Evolutionary conservation across 306 rosid genomes (phyloP).

Genomic region (Fragaria iinumae): DNA sequence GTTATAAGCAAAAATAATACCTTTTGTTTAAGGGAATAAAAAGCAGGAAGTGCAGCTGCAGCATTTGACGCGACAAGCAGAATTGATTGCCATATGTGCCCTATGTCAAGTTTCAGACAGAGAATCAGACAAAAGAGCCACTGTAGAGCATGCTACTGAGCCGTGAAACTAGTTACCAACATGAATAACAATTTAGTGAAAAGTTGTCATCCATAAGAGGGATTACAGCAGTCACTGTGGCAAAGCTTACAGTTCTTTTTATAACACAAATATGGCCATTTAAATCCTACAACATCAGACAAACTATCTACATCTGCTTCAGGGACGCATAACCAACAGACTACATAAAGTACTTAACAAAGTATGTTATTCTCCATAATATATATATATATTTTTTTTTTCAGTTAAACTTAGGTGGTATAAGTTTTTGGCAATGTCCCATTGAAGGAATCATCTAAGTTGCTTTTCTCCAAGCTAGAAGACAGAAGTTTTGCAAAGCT

Average conservation of each 20-base stretch:
- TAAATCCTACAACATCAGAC: background rate
- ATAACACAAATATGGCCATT: background rate
- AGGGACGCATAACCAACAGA: background rate
- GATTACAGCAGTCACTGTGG: background rate
- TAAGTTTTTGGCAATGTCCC: background rate
- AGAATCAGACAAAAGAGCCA: slow-evolving; percentile 1
- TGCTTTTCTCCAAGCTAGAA: background rate
- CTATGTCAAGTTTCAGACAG: slow-evolving; percentile 39
- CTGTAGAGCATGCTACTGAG: slow-evolving; percentile 1
- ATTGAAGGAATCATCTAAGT: background rate
- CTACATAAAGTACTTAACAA: background rate
- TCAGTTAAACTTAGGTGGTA: background rate
- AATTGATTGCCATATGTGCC: slow-evolving; percentile 75
- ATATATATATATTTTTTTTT: background rate
- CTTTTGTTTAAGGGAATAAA: slow-evolving; percentile 86
- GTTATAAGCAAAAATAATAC: slow-evolving; percentile 36
- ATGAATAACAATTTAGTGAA: background rate
- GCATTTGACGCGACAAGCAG: slow-evolving; percentile 82
- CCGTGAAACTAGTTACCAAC: background rate
- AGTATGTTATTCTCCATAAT: background rate
- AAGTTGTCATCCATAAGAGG: background rate
- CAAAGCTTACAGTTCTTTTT: background rate
- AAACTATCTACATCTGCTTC: background rate
- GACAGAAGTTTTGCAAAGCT: background rate
- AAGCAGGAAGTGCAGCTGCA: slow-evolving; percentile 86